Evolutionary conservation across 2,329 filamentous ascomycete genomes (phyloP), one percentile per base, ranked within the genome.

Genomic region (Microsporum audouinii): DNA sequence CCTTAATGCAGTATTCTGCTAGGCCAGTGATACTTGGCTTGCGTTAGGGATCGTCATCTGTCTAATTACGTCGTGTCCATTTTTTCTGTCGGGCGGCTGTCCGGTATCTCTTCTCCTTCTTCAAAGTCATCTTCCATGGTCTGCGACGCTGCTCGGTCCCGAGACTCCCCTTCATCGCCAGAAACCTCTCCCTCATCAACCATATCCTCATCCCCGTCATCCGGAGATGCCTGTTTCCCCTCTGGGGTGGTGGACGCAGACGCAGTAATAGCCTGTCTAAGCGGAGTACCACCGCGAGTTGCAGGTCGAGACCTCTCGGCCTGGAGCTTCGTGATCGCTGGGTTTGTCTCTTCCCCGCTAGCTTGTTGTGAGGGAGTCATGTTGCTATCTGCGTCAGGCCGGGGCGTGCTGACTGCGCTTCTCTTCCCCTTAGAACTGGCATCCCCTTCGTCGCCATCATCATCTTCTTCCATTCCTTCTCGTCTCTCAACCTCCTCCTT

Each of bases 401-500:
- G 71, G 23, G 80, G 80, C 39, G 80, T 82, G 38, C 76, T 79
- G 56, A 74, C 73, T 17, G 74, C 76, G 64, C 76, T 80, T 4
- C 70, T 67, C 64, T 77, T 76, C 23, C 78, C 81, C 41, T 74
- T 75, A 1, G 78, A 81, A 1, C 73, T 76, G 36, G 74, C 74
- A 60, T 81, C 81, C 4, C 73, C 81, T 12, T 80, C 79, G 63
- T 80, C 79, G 3, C 77, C 81, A 41, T 85, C 84, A 66, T 86
- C 79, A 3, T 76, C 79, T 63, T 81, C 86, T 56, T 84, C 86
- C 65, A 90, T 90, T 34, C 89, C 90, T 73, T 95, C 90, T 60
- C 90, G 83, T 47, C 89, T 80, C 75, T 96, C 91, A 0, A 94
- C 89, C 75, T 96, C 91, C 72, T 96, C 91, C 76, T 96, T 95